A percentile compares a stretch with the other conserved stretches of the same genome.
These are phyloP conservation scores for Guadua angustifolia DNA, from an alignment of 176 grass and related monocot species.

Conservation along the genomic window DNA sequence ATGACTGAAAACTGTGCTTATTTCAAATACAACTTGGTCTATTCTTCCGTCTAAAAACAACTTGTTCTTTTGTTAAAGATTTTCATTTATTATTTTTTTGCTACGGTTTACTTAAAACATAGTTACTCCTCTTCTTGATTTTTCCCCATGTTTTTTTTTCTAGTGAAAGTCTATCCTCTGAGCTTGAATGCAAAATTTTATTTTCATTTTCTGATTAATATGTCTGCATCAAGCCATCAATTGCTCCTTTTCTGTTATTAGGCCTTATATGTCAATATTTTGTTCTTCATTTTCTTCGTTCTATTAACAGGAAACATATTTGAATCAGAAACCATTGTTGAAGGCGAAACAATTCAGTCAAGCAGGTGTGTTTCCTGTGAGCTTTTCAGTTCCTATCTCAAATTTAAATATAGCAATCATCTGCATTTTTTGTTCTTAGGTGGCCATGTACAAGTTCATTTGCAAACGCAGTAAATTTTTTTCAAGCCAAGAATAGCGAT, in stretches of 20 bases:
- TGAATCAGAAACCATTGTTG: slow-evolving; percentile 61
- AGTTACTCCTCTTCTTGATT: slow-evolving; percentile 3
- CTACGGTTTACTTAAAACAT: neutral
- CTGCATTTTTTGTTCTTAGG: slow-evolving; percentile 41
- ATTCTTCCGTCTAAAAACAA: neutral
- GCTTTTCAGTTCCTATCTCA: slow-evolving; percentile 15
- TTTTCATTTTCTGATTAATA: neutral
- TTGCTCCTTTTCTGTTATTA: slow-evolving; percentile 9
- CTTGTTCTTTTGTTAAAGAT: neutral
- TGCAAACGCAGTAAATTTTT: slow-evolving; percentile 47
- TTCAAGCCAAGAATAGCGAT: slow-evolving; percentile 44
- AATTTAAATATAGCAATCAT: slow-evolving; percentile 33
- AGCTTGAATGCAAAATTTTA: neutral
- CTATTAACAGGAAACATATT: slow-evolving; percentile 60
- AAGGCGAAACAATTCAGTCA: slow-evolving; percentile 59
- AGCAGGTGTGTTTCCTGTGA: slow-evolving; percentile 54
- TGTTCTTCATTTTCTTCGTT: slow-evolving; percentile 10
- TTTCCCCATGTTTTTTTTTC: neutral
- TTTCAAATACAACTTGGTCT: neutral
- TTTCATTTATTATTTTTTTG: neutral
- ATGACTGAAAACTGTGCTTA: neutral
- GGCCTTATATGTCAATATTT: neutral
- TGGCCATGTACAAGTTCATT: slow-evolving; percentile 76
- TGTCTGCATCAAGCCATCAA: neutral
- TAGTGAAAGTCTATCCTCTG: neutral